phyloP scores from a whole-genome alignment of 208 protist species.

The Acanthamoeba lenticulata region DNA sequence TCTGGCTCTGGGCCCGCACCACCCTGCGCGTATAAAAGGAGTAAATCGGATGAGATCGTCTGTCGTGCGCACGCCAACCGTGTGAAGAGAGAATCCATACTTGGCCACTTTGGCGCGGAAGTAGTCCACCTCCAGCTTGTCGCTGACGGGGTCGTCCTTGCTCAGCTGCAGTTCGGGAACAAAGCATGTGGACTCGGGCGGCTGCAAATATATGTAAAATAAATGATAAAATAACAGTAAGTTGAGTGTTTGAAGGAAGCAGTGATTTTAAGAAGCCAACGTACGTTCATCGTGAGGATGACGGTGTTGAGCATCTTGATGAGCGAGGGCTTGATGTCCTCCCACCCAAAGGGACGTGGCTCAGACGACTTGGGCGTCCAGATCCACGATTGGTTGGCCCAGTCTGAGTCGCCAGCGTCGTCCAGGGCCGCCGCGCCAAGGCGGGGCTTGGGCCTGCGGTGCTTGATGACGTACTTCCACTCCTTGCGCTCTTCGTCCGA shows the following conservation, averaged over 20 bases:
- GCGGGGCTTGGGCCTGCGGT: neutral
- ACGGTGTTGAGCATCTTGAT: neutral
- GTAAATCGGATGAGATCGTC: too few relatives aligned
- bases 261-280: neutral
- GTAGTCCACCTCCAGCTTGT: neutral
- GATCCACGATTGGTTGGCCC: neutral
- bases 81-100: neutral
- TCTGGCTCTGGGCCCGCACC: neutral
- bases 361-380: neutral
- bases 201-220: too few relatives aligned
- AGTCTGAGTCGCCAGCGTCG: neutral
- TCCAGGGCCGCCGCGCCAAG: neutral
- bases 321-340: neutral
- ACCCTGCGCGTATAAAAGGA: neutral
- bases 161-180: neutral
- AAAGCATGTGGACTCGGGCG: neutral
- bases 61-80: too few relatives aligned
- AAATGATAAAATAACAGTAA: too few relatives aligned
- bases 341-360: neutral
- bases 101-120: neutral
- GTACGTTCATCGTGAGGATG: neutral
- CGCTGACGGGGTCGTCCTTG: neutral
- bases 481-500: neutral
- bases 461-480: constrained; percentile 30
- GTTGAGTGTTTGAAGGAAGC: too few relatives aligned